Evolutionary conservation across 179 eudicot species (phyloP), one percentile per base, ranked within the genome.

Genomic region (Silene coronaria): DNA sequence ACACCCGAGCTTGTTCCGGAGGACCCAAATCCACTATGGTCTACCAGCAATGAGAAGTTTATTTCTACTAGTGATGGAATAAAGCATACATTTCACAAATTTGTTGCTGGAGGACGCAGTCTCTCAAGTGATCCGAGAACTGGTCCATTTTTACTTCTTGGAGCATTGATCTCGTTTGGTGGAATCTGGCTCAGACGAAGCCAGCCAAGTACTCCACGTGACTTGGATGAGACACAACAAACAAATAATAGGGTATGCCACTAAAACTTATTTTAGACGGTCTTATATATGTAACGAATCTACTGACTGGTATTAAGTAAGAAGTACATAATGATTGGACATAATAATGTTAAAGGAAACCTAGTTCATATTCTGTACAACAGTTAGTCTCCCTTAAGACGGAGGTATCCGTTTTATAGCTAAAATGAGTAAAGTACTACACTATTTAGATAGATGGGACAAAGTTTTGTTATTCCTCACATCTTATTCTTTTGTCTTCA

Each of bases 1-100:
- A 79, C 95, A 55, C 98, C 98, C 8, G 90, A 80, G 70, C 93
- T 94, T 76, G 87, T 92, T 73, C 89, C 89, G 14, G 98, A 94
- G 85, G 86, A 85, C 72, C 79, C 88, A 63, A 88, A 85, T 79
- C 86, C 89, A 24, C 80, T 84, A 30, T 91, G 96, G 98, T 81
- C 88, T n/a, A 76, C 53, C 34, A 86, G 90, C 64, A 65, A 91
- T 64, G 89, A 78, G 74, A 89, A 73, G 68, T 70, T 89, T 68
- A 14, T 88, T 42, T 83, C 94, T 48, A 80, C 87, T 36, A 81
- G 88, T 73, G 78, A 73, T 38, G 86, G 80, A 77, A 19, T 89
- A 76, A 83, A 81, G 79, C 86, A 84, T 66, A 80, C n/a, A 78
- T 63, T 84, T 72, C 59, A 48, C 72, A 79, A 83, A 76, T 45